Evolutionary conservation across 2,329 filamentous ascomycete genomes (phyloP), one percentile per base, ranked within the genome.

Genomic region (Pestalotiopsis sp.): DNA sequence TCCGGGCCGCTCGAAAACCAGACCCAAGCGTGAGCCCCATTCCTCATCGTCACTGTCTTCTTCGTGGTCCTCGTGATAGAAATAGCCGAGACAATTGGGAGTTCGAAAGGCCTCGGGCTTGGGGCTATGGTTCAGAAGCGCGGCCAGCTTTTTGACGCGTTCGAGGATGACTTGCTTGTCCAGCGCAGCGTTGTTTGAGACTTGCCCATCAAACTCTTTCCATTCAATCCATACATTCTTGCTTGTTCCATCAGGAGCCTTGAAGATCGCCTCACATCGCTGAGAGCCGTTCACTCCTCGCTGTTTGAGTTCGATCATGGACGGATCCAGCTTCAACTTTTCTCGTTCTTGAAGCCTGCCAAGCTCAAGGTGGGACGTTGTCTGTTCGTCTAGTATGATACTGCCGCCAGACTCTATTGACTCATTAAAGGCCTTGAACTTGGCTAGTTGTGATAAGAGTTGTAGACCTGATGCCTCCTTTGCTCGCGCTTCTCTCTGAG

Each of bases 351-450:
- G 73, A 0, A 79, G 77, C 41, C 73, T 77, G 2, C 78, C 78
- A 11, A 85, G 77, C 27, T 82, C 81, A 1, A 85, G 77, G 64
- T 78, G 81, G 69, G 74, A 75, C 23, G 77, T 80, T 6, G 79
- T 80, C 2, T 75, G 75, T 23, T 83, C 77, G 66, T 84, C 82
- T 68, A 77, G 72, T 1, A 73, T 70, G 1, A 73, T 71, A 13
- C 75, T 75, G 2, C 67, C 72, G 27, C 75, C 74, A 2, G 78
- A 78, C 61, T 84, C 82, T 41, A 85, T 81, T 2, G 81, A 81
- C 71, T 84, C 80, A 58, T 85, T 86, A 72, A 86, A 86, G 2
- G 84, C 84, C 70, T 86, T 86, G 78, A 86, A 86, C 70, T 83
- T 84, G 72, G 84, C 83, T 7, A 86, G 73, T 68, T 82, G 80